Base-by-base conservation (phyloP, 164 flowering plant genomes). In the Santalum album region DNA sequence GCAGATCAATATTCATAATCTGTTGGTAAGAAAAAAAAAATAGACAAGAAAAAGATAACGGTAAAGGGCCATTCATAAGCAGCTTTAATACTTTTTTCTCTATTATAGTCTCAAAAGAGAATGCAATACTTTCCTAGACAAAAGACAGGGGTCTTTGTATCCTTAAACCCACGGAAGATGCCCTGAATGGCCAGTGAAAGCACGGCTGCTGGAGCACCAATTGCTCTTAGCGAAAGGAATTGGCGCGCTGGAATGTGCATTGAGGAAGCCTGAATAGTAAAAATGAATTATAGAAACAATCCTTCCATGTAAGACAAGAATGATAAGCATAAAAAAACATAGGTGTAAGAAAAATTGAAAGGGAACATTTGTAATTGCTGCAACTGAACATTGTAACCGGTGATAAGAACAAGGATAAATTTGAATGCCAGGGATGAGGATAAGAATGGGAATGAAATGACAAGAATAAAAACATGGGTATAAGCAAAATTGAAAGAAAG, bases 141-240 rank as follows among this genome's bases (percentile, higher is more conserved):
- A 20, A 76, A 58, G 20, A 84, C 74, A 55, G 98, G 98, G 45
- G 96, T 87, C 59, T 76, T 88, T 35, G 95, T 87, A 69, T 91
- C 96, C 73, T 88, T 91, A 49, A 90, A 90, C 20, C 97, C 98
- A 44, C 92, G 88, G 60, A 88, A 81, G 59, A 88, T 64, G 45
- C 96, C 98, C 72, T 86, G 90, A 61, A 88, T 80, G 53, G 98
- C 90, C 75, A 88, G 69, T 54, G 92, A 86, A 55, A 82, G 66
- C 10, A 88, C 98, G 63, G 78, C 78, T 27, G 98, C 98, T 55
- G 98, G 98, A 65, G 98, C 86, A 66, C 96, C 98, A 57, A 91
- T 61, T 19, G 95, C 86, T 69, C 96, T 77, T 14, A 89, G 72
- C 21, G 76, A 54, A 58, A 94, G 89, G 77, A 94, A 83, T 26